These are phyloP conservation scores for Fraxinus pennsylvanica DNA, from an alignment of 257 asterid species.

Conservation along the genomic window DNA sequence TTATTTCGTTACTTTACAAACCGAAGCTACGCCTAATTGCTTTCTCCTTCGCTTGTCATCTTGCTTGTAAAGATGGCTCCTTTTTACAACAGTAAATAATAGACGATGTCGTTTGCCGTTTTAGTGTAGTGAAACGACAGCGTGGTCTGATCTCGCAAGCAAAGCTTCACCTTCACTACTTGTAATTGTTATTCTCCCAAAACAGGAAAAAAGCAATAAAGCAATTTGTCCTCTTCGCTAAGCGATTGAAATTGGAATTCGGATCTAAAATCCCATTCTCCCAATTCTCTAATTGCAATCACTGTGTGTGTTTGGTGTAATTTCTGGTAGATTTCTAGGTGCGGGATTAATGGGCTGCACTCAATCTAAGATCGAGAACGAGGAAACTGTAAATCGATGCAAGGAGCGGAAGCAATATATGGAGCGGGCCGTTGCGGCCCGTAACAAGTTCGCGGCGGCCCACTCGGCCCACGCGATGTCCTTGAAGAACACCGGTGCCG, in stretches of 20 bases:
- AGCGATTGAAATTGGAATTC: background rate
- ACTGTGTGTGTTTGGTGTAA: background rate
- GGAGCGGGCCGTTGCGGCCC: conserved; percentile 79
- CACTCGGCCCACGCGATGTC: conserved; percentile 85
- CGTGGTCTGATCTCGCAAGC: background rate
- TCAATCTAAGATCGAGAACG: conserved; percentile 92
- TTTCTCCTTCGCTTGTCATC: background rate
- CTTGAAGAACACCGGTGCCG: conserved; percentile 88
- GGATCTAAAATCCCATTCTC: background rate
- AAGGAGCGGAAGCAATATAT: conserved; percentile 80
- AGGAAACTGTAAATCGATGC: conserved; percentile 98
- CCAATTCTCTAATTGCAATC: background rate
- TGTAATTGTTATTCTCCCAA: background rate
- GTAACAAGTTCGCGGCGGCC: conserved; percentile 92
- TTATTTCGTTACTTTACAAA: too few relatives aligned
- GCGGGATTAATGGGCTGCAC: conserved; percentile 76
- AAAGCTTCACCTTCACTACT: background rate
- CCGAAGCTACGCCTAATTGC: background rate
- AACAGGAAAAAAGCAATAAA: background rate
- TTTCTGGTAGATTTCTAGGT: background rate
- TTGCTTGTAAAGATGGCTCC: background rate
- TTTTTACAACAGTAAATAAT: background rate
- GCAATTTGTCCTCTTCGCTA: background rate
- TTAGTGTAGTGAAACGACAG: background rate
- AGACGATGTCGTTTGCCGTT: background rate